A percentile compares a stretch with the other conserved stretches of the same genome.
phyloP scores from a whole-genome alignment of 305 asterid species.

The Fraxinus baroniana region DNA sequence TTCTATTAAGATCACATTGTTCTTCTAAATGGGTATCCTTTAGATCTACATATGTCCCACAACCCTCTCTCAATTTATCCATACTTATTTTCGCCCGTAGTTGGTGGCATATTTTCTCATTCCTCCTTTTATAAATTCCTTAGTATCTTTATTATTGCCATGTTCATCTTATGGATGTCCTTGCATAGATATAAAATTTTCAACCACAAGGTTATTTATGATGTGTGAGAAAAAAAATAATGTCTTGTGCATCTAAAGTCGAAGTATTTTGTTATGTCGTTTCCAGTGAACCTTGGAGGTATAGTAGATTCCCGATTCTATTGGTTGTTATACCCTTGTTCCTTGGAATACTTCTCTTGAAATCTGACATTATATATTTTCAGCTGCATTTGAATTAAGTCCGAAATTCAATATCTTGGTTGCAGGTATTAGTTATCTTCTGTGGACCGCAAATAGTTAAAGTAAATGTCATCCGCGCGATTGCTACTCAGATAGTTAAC shows the following conservation, averaged over 20 bases:
- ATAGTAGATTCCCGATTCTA: background rate
- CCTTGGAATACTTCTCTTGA: background rate
- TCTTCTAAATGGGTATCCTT: background rate
- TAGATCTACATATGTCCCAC: background rate
- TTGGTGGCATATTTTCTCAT: background rate
- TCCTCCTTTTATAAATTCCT: background rate
- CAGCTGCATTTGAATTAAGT: constrained; percentile 11
- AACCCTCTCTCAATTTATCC: background rate
- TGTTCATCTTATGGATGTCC: background rate
- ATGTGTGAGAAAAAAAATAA: background rate
- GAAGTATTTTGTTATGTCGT: background rate
- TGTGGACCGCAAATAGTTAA: constrained; percentile 53
- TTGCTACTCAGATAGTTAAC: constrained; percentile 43
- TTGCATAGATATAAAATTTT: background rate
- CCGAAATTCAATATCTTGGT: constrained; percentile 18
- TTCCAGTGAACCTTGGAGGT: background rate
- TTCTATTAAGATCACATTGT: background rate
- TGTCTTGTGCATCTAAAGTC: background rate
- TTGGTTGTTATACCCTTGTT: constrained; percentile 3
- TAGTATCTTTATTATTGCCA: background rate
- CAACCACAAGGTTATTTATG: background rate
- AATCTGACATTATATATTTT: constrained; percentile 1
- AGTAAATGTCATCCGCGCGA: constrained; percentile 53
- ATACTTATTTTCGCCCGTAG: background rate
- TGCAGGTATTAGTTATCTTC: constrained; percentile 69